Evolutionary conservation across 208 protist genomes (phyloP).

Genomic region (Vickermania ingenoplastis): DNA sequence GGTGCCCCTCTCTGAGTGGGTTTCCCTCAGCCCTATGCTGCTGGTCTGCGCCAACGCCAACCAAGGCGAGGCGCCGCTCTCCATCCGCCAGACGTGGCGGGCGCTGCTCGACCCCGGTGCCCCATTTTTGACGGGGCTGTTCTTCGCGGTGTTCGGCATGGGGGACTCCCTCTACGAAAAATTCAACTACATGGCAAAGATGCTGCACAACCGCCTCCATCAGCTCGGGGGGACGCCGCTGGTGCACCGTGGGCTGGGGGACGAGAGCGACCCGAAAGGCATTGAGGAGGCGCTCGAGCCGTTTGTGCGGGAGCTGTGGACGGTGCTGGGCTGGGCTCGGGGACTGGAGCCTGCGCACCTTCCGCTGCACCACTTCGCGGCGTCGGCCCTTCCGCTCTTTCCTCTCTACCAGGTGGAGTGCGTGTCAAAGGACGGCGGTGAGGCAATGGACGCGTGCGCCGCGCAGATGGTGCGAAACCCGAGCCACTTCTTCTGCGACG

Average conservation of each 20-base stretch:
- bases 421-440: neutral
- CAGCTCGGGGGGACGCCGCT: conserved; percentile 72
- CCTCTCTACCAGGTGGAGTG: neutral
- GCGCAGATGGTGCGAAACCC: neutral
- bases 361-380: neutral
- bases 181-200: conserved; percentile 91
- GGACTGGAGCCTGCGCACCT: neutral
- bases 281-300: conserved; percentile 55
- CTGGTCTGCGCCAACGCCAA: conserved; percentile 74
- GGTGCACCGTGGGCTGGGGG: conserved; percentile 73
- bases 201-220: conserved; percentile 83
- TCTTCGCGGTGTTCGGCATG: conserved; percentile 85
- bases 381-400: neutral
- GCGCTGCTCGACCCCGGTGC: conserved; percentile 20
- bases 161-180: conserved; percentile 85
- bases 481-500: conserved; percentile 4
- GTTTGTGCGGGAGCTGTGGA: conserved; percentile 62
- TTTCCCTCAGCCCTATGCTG: conserved; percentile 22
- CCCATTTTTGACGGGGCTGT: conserved; percentile 36
- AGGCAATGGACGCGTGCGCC: neutral
- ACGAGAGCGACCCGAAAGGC: conserved; percentile 85
- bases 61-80: conserved; percentile 74
- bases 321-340: conserved; percentile 19
- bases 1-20: conserved; percentile 37
- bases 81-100: conserved; percentile 59